Evolutionary conservation across 768 basidiomycete genomes (phyloP), one percentile per base, ranked within the genome.

Genomic region (Lactarius vividus): DNA sequence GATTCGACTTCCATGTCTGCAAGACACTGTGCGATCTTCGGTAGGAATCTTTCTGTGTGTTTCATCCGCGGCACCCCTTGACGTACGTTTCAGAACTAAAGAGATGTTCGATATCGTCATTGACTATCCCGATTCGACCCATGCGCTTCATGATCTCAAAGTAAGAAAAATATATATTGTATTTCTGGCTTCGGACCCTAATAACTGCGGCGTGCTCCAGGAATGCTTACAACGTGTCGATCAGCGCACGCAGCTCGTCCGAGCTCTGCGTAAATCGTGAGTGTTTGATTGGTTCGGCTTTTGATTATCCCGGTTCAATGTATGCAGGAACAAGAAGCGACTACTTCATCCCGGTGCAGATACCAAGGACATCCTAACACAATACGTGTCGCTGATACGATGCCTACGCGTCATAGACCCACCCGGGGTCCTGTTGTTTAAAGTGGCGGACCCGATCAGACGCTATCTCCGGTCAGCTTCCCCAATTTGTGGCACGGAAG

Each of bases 61-160:
- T 54, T 59, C 11, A 16, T 23, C 20, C 16, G 42, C 7, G 28
- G 23, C 10, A 2, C 55, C 6, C 20, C 26, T 28, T n/a, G 57
- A 29, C 15, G 42, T 46, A 9, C 62, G 40, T 53, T 42, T 39
- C 66, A 88, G 88, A 39, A 89, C 86, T 64, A 81, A 79, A 57
- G 96, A 98, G 74, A 89, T 98, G 23, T 98, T 97, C 73, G 94
- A 96, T 70, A 97, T 98, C 63, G 96, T 98, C 64, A 88, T 98
- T 62, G 93, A 96, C 72, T 96, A 86, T 71, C 95, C 96, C 0
- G 91, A 95, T 66, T 96, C 96, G 0, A 81, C 80, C 69, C 86
- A 88, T 4, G 95, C 94, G 0, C 77, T 98, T 23, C 83, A 89
- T 63, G 97, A 99, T 77, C 80, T 98, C 23, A 90, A 85, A 78